Evolutionary conservation across 2,329 filamentous ascomycete genomes (phyloP), one percentile per base, ranked within the genome.

Genomic region (Diplocarpon rosae): DNA sequence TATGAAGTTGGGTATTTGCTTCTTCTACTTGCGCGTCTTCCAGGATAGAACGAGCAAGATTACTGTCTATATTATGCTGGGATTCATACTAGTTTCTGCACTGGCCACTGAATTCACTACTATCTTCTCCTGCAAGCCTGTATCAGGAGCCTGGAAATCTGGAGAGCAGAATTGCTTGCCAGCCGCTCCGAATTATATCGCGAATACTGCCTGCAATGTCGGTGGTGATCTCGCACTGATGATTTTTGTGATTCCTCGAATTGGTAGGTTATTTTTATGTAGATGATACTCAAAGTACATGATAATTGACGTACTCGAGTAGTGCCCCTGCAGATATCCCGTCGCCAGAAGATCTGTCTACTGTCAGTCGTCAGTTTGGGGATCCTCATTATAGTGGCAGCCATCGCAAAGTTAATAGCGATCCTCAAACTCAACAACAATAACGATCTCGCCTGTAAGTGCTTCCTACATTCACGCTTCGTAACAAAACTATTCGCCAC

Each of bases 231-330:
- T 56, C 7, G 11, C 42, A 13, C 35, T 56, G 24, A 46, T 56
- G 37, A 30, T 24, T n/a, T 56, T 53, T 45, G 52, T 47, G 1
- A 42, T 56, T 13, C 53, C 50, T 30, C 31, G 45, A 31, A 42
- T 56, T 24, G 24, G 51, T 53, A 45, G 17, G 51, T 47, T 13
- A 7, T 4, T 24, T 24, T 24, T 24, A 7, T 24, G 20, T 24
- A 7, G 3, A 24, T 24, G 20, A 24, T 24, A 7, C 20, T 3
- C 20, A 24, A 24, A 7, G 3, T 24, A 24, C 20, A 24, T 24
- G 20, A 24, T 24, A 24, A 24, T 7, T 24, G 20, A 24, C 20
- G 20, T 4, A 24, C 7, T 7, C 20, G 20, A 24, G 29, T 24
- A 54, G 48, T 48, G 12, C 39, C 49, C 1, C 32, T 55, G 4